Conservation (phyloP, 2,329 filamentous ascomycete genomes). For the Neofusicoccum umdonicola region DNA sequence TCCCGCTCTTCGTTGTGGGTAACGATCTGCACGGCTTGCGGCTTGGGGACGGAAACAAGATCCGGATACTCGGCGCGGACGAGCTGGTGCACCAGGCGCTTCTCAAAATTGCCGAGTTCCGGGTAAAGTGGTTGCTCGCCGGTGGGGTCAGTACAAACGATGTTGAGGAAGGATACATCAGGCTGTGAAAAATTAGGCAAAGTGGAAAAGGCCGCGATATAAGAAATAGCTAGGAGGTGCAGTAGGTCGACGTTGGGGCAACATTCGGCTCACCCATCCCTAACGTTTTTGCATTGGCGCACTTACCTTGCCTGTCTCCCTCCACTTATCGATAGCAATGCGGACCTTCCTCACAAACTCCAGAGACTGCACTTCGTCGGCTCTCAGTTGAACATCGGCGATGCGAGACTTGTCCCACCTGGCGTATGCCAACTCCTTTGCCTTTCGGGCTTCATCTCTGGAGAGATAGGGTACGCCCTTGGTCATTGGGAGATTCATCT, state of each 20-base stretch:
- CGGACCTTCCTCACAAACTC: constrained; percentile 51
- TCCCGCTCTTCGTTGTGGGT: constrained; percentile 44
- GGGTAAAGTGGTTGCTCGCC: constrained; percentile 20
- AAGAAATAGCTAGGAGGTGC: neutral
- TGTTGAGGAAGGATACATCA: constrained; percentile 22
- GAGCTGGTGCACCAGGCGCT: constrained; percentile 64
- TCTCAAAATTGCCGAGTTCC: constrained; percentile 52
- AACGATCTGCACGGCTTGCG: constrained; percentile 44
- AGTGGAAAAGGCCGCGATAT: constrained; percentile 21
- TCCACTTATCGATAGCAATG: constrained; percentile 48
- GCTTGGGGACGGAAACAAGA: constrained; percentile 42
- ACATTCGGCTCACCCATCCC: neutral
- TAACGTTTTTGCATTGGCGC: neutral
- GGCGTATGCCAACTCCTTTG: constrained; percentile 45
- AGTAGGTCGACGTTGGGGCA: neutral
- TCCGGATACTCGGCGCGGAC: constrained; percentile 60
- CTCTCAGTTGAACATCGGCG: constrained; percentile 50
- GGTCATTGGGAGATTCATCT: constrained; percentile 55
- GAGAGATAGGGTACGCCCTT: constrained; percentile 63
- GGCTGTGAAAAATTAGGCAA: constrained; percentile 45
- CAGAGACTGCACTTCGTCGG: constrained; percentile 52
- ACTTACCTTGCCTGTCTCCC: constrained; percentile 29
- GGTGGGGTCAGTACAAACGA: constrained; percentile 31
- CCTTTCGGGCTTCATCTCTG: constrained; percentile 53
- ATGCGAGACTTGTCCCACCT: constrained; percentile 41